Percentiles rank a stretch among this genome's conserved stretches.
phyloP scores from a whole-genome alignment of 1,284 basidiomycete species.

The Xerocomus amazonicus region DNA sequence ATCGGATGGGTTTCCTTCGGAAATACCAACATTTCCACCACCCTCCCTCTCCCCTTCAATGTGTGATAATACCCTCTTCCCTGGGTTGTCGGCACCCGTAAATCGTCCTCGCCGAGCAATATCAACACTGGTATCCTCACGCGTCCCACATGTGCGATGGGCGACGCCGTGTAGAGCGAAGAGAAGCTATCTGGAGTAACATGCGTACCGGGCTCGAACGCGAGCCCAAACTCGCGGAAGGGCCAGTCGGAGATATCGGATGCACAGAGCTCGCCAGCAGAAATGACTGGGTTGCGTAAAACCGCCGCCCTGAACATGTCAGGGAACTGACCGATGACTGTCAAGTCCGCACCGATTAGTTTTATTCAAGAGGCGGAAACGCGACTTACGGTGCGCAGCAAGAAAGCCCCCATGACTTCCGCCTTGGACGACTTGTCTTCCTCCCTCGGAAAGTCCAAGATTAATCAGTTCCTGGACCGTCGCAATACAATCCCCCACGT shows the following conservation, averaged over 20 bases:
- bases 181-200: slow-evolving; percentile 45
- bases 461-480: slow-evolving; percentile 49
- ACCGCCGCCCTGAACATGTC: slow-evolving; percentile 58
- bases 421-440: slow-evolving; percentile 56
- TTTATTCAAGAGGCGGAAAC: not conserved
- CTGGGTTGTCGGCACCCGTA: slow-evolving; percentile 62
- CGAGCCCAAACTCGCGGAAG: slow-evolving; percentile 54
- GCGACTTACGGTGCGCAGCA: slow-evolving; percentile 50
- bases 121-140: slow-evolving; percentile 57
- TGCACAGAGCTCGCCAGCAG: slow-evolving; percentile 46
- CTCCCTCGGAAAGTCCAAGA: slow-evolving; percentile 44
- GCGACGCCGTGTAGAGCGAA: slow-evolving; percentile 50
- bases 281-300: slow-evolving; percentile 70
- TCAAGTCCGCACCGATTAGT: not conserved
- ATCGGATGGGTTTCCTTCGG: slow-evolving; percentile 60
- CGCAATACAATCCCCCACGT: slow-evolving; percentile 63
- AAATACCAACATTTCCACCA: slow-evolving; percentile 61
- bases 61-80: slow-evolving; percentile 63
- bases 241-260: slow-evolving; percentile 75
- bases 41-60: slow-evolving; percentile 44
- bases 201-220: slow-evolving; percentile 32
- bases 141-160: slow-evolving; percentile 51
- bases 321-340: slow-evolving; percentile 64
- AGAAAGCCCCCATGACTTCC: slow-evolving; percentile 77
- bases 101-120: slow-evolving; percentile 57